Evolutionary conservation across 1,284 basidiomycete genomes (phyloP).

Genomic region (Naganishia sp.): DNA sequence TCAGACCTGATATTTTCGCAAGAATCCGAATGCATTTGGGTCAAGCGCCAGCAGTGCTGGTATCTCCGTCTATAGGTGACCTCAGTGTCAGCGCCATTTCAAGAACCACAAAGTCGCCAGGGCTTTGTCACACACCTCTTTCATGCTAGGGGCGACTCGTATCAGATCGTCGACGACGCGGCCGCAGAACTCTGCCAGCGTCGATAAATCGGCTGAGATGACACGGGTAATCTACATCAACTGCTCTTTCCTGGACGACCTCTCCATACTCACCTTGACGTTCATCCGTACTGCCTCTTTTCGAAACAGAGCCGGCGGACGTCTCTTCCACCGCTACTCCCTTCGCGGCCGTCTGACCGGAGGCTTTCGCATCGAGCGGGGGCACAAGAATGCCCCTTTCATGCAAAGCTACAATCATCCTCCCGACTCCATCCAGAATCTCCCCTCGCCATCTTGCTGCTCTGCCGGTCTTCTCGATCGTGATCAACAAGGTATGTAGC

Average conservation of each 20-base stretch:
- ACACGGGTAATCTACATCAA: not conserved
- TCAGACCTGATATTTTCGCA: not conserved
- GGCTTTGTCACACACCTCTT: slow-evolving; percentile 6
- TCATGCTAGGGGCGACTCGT: slow-evolving; percentile 22
- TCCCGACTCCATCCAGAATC: slow-evolving; percentile 45
- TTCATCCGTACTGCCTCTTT: not conserved
- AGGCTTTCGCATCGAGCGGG: not conserved
- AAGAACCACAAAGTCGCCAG: not conserved
- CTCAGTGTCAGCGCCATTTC: not conserved
- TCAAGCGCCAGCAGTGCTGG: not conserved
- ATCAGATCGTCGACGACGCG: slow-evolving; percentile 17
- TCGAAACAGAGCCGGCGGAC: not conserved
- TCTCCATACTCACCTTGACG: slow-evolving; percentile 3
- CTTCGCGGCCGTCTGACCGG: not conserved
- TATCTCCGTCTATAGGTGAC: not conserved
- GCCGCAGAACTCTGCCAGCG: not conserved
- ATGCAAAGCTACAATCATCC: slow-evolving; percentile 42
- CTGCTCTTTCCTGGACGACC: not conserved
- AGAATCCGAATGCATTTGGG: not conserved
- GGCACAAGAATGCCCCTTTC: slow-evolving; percentile 35
- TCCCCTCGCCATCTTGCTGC: slow-evolving; percentile 49
- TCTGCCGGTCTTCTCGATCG: slow-evolving; percentile 39
- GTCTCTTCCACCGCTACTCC: not conserved
- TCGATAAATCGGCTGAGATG: slow-evolving; percentile 3
- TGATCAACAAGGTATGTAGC: slow-evolving; percentile 39